Conservation (phyloP, 2,329 filamentous ascomycete genomes). For the Stylonectria norvegica region DNA sequence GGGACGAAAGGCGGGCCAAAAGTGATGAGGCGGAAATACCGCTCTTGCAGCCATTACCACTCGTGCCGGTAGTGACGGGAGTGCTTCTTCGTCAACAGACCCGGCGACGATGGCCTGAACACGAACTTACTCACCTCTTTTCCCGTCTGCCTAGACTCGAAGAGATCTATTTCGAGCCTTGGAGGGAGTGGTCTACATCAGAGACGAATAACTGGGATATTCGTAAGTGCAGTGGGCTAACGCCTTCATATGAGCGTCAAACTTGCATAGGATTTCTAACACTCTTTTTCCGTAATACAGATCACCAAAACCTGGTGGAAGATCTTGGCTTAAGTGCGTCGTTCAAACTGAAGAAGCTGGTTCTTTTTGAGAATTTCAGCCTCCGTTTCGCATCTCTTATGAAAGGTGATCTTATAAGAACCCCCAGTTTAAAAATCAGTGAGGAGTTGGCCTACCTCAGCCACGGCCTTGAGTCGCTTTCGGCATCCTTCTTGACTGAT, state of each 20-base stretch:
- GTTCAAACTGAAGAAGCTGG: conserved; percentile 25
- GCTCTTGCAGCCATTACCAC: conserved; percentile 34
- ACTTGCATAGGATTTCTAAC: too few species aligned
- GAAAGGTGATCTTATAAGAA: conserved; percentile 14
- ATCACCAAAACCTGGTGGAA: conserved; percentile 15
- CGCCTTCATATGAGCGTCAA: too few species aligned
- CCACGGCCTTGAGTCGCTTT: conserved; percentile 27
- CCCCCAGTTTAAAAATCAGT: conserved; percentile 23
- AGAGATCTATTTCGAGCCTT: conserved; percentile 39
- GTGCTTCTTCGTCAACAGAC: conserved; percentile 38
- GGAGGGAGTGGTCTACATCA: conserved; percentile 31
- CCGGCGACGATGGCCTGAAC: conserved; percentile 32
- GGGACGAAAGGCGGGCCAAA: conserved; percentile 25
- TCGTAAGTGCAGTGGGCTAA: too few species aligned
- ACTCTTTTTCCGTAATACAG: too few species aligned
- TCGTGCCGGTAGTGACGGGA: conserved; percentile 30
- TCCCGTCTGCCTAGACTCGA: conserved; percentile 32
- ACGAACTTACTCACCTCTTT: conserved; percentile 30
- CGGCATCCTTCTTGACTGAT: conserved; percentile 33
- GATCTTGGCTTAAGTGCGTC: conserved; percentile 7
- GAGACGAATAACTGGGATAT: too few species aligned
- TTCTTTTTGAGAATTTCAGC: conserved; percentile 36
- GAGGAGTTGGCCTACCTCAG: conserved; percentile 28
- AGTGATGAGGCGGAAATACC: conserved; percentile 25
- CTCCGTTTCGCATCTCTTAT: conserved; percentile 24